Evolutionary conservation across 495 filamentous ascomycete genomes (phyloP), one percentile per base, ranked within the genome.

Genomic region (Trichodelitschia bisporula): DNA sequence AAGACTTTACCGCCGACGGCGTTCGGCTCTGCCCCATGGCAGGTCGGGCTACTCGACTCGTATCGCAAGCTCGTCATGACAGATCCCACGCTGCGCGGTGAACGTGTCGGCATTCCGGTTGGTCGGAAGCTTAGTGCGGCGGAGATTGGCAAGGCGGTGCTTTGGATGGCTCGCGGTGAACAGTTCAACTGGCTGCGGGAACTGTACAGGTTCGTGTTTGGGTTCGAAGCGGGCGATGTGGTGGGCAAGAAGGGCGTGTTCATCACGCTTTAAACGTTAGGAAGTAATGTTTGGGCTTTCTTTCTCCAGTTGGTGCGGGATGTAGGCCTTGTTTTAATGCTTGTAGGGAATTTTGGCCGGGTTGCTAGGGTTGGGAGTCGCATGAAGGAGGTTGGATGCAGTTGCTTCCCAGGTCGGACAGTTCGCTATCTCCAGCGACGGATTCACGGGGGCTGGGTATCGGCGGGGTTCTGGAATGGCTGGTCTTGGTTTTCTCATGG

Each of bases 141-240:
- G 14, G 77, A 90, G 37, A 62, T 89, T 26, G 73, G 74, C 9
- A 69, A 69, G 42, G 75, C 70, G 28, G 71, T 86, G 10, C 55
- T 57, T 26, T 70, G 72, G 58, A 77, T 86, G 67, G 58, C 62
- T 27, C 62, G 67, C 34, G 55, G 50, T 18, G 68, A 66, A 27
- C 58, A 69, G 38, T 76, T 80, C 45, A 54, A 53, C 13, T 90
- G 77, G 62, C 50, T 90, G 36, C 59, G 62, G 15, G 82, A 90
- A 46, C 51, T 92, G 6, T 90, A 71, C 52, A 61, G 66, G 28
- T 54, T 80, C n/a, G 78, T 90, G 2, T 82, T 84, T 50, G 78
- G 80, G 0, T 77, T 78, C 44, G 66, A 72, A 33, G 42, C 73
- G 16, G 77, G 89, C 36, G 80, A 86, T 37, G 69, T 66, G 1